Evolutionary conservation across 1,284 basidiomycete species (phyloP), one percentile per base, ranked within the genome.

Genomic region (Cystobasidium sp.): DNA sequence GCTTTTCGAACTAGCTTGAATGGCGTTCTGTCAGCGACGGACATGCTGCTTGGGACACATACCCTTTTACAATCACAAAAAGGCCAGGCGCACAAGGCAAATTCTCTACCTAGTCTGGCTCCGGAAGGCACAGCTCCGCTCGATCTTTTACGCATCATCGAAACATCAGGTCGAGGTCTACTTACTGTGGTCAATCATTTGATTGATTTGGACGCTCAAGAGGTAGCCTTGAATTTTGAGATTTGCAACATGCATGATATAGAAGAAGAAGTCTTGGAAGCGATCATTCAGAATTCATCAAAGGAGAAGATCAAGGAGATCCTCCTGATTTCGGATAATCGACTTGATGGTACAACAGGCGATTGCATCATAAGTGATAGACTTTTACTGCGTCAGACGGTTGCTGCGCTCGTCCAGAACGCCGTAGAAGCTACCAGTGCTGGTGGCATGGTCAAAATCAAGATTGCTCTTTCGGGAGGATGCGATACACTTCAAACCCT

Each of bases 1-100:
- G 55, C 68, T 56, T 59, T 70, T 44, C 18, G 68, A 12, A 70
- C 68, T 9, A 59, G 55, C 55, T 43, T 70, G 22, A 70, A 70
- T 52, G 68, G 68, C 12, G 51, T 70, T 16, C 68, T 70, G 6
- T 70, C 68, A 20, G 68, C 68, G 18, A 59, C 68, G 9, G 68
- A 70, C 10, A 62, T 70, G 68, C 55, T 70, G 4, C 31, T 70
- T 7, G 39, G 39, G 39, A 7, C 44, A 37, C 37, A 37, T 24
- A 22, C 7, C 18, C 10, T 16, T 24, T 6, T 31, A 52, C 12
- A 47, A 12, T 1, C 14, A 31, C 31, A 20, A 1, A 20, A 14
- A 16, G 14, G 47, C 14, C 20, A 51, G 3, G 20, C 16, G n/a
- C 7, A 31, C 12, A 24, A 14, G 6, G 14, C 16, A 51, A 16